Base-by-base conservation (phyloP, 495 filamentous ascomycete species). In the Annulohypoxylon nitens region DNA sequence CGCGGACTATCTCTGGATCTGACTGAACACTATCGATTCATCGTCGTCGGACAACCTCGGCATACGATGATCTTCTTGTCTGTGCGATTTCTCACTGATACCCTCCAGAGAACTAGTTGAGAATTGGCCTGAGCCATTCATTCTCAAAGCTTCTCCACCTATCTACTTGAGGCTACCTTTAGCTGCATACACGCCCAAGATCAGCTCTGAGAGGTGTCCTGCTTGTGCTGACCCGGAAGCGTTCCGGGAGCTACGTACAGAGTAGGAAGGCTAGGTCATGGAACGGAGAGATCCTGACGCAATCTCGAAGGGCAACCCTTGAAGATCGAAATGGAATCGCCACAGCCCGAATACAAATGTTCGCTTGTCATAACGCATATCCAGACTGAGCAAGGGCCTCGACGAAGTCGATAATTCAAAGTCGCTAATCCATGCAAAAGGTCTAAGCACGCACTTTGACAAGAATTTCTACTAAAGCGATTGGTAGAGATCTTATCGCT, bases 281-380 rank as follows among this genome's bases (percentile, higher is more conserved):
- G 61, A 45, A 53, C 47, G 61, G 69, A 66, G 36, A 66, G 48
- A 61, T 61, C 57, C 47, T 66, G 36, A 71, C 69, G 69, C 69
- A 57, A 61, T 66, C 37, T 62, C 25, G 47, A 61, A 34, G 43
- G 16, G 26, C 34, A 57, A 47, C 53, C 45, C 45, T 55, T 64
- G 11, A 20, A 63, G 37, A 69, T 45, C 66, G 41, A 54, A 23
- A 23, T 26, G 16, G 41, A 53, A 51, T 36, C 53, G 43, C 12
- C 16, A 43, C 47, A n/a, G 12, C 41, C 4, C 10, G 16, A 34
- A 33, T 30, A 12, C 37, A 41, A 10, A 37, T n/a, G 18, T 57
- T 37, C 33, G 34, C 53, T 34, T 57, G 33, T 53, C 30, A 57
- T 34, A 10, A 39, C 9, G 54, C 30, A 12, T 57, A 34, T 36